A percentile compares a stretch with the other conserved stretches of the same genome.
phyloP scores from a whole-genome alignment of 345 rosid genomes.

The Atalantia buxifolia region DNA sequence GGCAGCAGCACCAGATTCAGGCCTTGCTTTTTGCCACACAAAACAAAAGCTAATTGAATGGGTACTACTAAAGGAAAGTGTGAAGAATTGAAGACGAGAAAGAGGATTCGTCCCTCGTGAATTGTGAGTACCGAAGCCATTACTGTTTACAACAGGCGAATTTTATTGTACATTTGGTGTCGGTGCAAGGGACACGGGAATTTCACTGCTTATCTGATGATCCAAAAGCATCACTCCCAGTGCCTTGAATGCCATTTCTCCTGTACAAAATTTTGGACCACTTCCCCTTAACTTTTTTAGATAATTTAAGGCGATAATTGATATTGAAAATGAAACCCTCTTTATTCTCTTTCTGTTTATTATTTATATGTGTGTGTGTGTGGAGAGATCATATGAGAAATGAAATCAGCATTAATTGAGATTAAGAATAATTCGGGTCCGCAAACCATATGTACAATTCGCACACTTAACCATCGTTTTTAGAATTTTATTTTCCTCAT shows the following conservation, averaged over 20 bases:
- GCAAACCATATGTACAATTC: no score
- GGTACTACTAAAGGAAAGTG: no score
- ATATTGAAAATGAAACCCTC: no score
- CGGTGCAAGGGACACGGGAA: constrained; percentile 17
- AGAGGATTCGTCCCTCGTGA: not conserved
- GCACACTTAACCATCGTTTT: no score
- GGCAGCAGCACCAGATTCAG: not conserved
- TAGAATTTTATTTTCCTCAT: not conserved
- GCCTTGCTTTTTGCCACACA: not conserved
- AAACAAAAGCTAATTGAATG: not conserved
- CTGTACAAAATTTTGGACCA: constrained; percentile 1
- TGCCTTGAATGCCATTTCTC: not conserved
- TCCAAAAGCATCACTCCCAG: not conserved
- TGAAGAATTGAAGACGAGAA: not conserved
- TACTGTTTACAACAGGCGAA: not conserved
- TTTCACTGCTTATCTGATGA: constrained; percentile 8
- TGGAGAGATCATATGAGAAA: no score
- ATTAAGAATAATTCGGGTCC: no score
- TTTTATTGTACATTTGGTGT: not conserved
- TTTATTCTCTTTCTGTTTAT: no score
- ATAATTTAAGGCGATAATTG: no score
- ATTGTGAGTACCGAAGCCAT: not conserved
- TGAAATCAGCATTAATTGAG: no score
- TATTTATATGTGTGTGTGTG: no score
- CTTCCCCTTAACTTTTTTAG: not conserved